Conservation (phyloP, 2,329 filamentous ascomycete species). For the Monilinia polystroma region DNA sequence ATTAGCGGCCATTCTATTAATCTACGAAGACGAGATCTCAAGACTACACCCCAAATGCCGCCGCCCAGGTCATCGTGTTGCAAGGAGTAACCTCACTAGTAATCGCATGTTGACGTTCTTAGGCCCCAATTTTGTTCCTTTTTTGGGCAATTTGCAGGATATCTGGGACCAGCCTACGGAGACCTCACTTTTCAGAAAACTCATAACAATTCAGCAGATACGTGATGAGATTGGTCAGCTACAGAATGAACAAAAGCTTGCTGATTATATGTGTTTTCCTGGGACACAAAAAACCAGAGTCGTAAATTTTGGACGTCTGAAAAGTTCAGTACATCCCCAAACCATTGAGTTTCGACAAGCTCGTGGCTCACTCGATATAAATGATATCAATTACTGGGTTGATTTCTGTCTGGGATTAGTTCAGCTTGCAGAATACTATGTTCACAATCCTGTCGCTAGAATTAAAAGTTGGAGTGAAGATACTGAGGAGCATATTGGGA, state of each 20-base stretch:
- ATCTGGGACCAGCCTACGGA: background rate
- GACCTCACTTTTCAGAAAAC: background rate
- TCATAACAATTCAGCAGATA: constrained; percentile 5
- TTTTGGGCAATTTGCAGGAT: background rate
- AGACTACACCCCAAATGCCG: constrained; percentile 32
- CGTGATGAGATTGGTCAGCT: constrained; percentile 7
- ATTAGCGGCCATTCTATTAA: constrained; percentile 31
- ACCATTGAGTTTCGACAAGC: constrained; percentile 36
- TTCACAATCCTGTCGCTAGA: constrained; percentile 18
- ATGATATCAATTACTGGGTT: constrained; percentile 31
- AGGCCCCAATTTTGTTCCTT: background rate
- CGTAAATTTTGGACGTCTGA: constrained; percentile 29
- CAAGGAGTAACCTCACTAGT: constrained; percentile 26
- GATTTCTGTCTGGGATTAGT: constrained; percentile 34
- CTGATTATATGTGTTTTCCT: constrained; percentile 28
- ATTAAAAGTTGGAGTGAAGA: constrained; percentile 23
- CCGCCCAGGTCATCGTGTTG: constrained; percentile 26
- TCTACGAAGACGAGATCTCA: constrained; percentile 36
- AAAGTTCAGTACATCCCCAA: constrained; percentile 16
- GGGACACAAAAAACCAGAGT: background rate
- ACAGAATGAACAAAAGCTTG: background rate
- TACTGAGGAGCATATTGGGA: background rate
- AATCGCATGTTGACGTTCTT: constrained; percentile 27
- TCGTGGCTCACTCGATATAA: constrained; percentile 27
- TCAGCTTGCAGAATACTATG: constrained; percentile 29